Evolutionary conservation across 805 yeast genomes (phyloP).

Genomic region (Cyberlindnera saturnus): DNA sequence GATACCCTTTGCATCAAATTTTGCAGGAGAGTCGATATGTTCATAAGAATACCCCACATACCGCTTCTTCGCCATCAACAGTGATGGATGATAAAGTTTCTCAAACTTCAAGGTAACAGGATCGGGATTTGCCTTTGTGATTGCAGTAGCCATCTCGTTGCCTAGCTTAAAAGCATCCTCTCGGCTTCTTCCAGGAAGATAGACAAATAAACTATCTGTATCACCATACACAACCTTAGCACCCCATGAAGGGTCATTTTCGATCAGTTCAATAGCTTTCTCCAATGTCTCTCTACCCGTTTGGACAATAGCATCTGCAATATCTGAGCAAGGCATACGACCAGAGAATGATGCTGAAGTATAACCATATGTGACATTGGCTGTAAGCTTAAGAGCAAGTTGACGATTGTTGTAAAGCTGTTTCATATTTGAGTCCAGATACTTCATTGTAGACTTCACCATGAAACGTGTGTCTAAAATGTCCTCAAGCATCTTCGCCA

Average conservation of each 20-base stretch:
- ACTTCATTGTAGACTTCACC: conserved; percentile 69
- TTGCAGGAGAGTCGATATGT: conserved; percentile 40
- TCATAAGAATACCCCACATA: conserved; percentile 87
- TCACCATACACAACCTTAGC: conserved; percentile 96
- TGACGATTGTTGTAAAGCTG: conserved; percentile 71
- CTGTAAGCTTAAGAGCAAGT: conserved; percentile 79
- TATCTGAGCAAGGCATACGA: conserved; percentile 93
- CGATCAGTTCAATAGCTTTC: conserved; percentile 64
- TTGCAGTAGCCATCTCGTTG: conserved; percentile 52
- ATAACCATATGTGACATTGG: conserved; percentile 95
- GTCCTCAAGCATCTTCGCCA: conserved; percentile 82
- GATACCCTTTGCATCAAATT: conserved; percentile 93
- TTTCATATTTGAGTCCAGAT: conserved; percentile 42
- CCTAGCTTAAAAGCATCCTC: conserved; percentile 79
- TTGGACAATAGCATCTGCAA: conserved; percentile 91
- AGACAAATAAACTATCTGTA: conserved; percentile 89
- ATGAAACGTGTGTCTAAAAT: conserved; percentile 73
- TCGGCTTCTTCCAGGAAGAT: conserved; percentile 75
- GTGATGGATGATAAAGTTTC: conserved; percentile 85
- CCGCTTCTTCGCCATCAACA: conserved; percentile 78
- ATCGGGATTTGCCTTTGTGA: conserved; percentile 65
- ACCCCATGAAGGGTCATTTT: conserved; percentile 55
- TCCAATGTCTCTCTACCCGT: conserved; percentile 83
- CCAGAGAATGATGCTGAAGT: conserved; percentile 94
- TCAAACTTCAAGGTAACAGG: conserved; percentile 86